Base-by-base conservation (phyloP, 371 early-diverging fungal genomes). In the Mucor sp. region DNA sequence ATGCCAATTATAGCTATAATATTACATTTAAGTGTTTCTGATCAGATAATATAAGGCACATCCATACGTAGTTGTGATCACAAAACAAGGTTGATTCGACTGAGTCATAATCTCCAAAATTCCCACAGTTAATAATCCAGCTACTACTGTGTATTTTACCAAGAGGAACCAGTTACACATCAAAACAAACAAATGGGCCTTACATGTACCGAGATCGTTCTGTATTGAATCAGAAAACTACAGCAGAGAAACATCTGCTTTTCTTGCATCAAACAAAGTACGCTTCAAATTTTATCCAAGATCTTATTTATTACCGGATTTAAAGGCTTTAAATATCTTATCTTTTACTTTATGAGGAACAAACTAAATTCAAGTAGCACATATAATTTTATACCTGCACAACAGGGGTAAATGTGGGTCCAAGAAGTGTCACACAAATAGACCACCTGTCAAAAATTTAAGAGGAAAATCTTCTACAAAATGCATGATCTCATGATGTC, bases 391-490 rank as follows among this genome's bases (percentile, higher is more conserved):
- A 50, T 50, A 50, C 37, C 37, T 7, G 50, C 50, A 50, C 50
- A 50, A 50, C 50, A 25, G 50, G 50, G 48, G 21, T 37, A 37
- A 37, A 37, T 37, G 48, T 11, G 48, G 21, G 23, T 25, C 50
- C 25, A 50, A 44, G 44, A 44, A 50, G 23, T 50, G 50, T 50
- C 50, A 50, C 50, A 50, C 50, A 25, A 50, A 50, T 50, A 50
- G 50, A 50, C 50, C 50, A 50, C 50, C 50, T 50, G 50, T 50
- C 50, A 50, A 50, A 50, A 50, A 50, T 50, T 50, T 50, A 50
- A 50, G 50, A 50, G 50, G 23, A 19, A 19, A 19, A 44, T 19
- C 17, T 7, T 17, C 5, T 6, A n/a, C n/a, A 17, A 33, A 44
- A 4, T 44, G n/a, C 19, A 44, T 44, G 44, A 44, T 44, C 44